A percentile compares a stretch with the other conserved stretches of the same genome.
phyloP scores from a whole-genome alignment of 768 basidiomycete genomes.

The Neoboletus magnificus region DNA sequence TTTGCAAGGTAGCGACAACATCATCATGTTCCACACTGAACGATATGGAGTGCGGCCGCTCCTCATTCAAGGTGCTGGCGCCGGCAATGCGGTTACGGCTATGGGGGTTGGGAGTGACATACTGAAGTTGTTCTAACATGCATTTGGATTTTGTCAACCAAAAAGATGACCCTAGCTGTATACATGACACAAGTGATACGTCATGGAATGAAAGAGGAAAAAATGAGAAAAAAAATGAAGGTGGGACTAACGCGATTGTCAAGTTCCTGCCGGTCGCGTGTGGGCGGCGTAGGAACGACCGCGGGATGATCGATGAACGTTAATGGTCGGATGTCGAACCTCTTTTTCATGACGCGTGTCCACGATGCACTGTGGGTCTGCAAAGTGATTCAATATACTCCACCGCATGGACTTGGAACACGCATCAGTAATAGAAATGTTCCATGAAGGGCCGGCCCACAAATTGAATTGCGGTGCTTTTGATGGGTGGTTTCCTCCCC shows the following conservation, averaged over 20 bases:
- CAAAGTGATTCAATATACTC: not conserved
- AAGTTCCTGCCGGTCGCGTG: constrained; percentile 2
- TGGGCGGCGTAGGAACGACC: not conserved
- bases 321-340: constrained; percentile 1
- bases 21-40: constrained; percentile 95
- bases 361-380: not conserved
- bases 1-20: constrained; percentile 95
- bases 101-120: constrained; percentile 96
- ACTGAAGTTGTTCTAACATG: constrained; percentile 46
- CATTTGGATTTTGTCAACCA: not conserved
- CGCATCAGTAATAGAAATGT: not conserved
- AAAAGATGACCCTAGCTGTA: constrained; percentile 3
- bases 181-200: not conserved
- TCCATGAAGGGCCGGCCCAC: not conserved
- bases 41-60: constrained; percentile 86
- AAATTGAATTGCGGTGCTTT: constrained; percentile 1
- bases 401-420: constrained; percentile 3
- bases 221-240: not conserved
- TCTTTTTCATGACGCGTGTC: not conserved
- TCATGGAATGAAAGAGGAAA: not conserved
- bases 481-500: not conserved
- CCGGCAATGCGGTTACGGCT: constrained; percentile 96
- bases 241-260: not conserved
- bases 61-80: constrained; percentile 93
- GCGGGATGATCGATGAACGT: not conserved